Evolutionary conservation across 2,329 filamentous ascomycete species (phyloP), one percentile per base, ranked within the genome.

Genomic region (Fusarium brachygibbosum): DNA sequence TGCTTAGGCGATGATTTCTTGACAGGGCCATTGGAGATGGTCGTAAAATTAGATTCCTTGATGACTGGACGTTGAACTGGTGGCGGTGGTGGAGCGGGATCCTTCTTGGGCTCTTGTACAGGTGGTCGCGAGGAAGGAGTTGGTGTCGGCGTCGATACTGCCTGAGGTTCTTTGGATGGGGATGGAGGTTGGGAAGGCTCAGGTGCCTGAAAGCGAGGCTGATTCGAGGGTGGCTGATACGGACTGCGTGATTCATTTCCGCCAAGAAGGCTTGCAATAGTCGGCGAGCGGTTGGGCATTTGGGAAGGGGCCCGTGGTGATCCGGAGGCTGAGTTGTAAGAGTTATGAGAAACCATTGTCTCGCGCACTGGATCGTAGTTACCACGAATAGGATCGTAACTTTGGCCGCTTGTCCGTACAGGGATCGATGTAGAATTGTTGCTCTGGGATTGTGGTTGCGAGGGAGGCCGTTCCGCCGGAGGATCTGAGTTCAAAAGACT

Each of bases 371-470:
- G 88, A 70, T 90, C 88, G 70, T 89, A 90, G 68, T 86, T 89
- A n/a, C 91, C 93, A 46, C 94, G 88, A 68, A 97, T 94, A 1
- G 94, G 94, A 78, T 98, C 94, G 80, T 96, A 98, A 74, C 91
- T 93, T 75, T 93, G 92, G 42, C 93, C 91, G 74, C 91, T 92
- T 16, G 90, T 90, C 50, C 91, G 84, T 49, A 84, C 81, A 11
- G 84, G 83, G 19, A 81, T 76, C 42, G 82, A 63, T 66, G 79
- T 67, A 82, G 59, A 84, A 79, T 53, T 83, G 82, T 63, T 82
- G 83, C 50, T 40, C 29, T 67, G 68, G 21, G 72, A 45, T 35
- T 69, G 65, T 6, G 69, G 65, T 23, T 72, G 73, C 2, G 73
- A 72, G 23, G 66, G 65, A 32, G 72, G 55, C 19, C 63, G 68